Base-by-base conservation (phyloP, 2,329 filamentous ascomycete species). In the Plectosphaerella sp. region DNA sequence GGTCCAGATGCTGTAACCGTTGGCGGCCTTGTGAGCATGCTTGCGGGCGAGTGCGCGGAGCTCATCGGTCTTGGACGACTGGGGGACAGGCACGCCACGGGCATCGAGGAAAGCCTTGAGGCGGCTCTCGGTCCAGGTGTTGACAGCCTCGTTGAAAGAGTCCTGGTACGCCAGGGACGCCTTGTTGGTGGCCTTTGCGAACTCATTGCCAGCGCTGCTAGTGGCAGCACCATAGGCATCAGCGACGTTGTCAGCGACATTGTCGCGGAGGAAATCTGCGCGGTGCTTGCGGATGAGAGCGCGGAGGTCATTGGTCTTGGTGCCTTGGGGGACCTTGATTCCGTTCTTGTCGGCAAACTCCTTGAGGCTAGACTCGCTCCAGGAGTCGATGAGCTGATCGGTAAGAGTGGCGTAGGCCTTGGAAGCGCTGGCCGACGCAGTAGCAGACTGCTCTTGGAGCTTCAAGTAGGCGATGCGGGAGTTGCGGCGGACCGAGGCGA, bases 271-370 rank as follows among this genome's bases (percentile, higher is more conserved):
- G 45, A 93, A 75, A 53, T 84, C 76, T 53, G 88, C 86, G 54
- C 89, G 87, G 72, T 96, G 83, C 78, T 94, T 95, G 67, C 93
- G 91, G 57, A 93, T 87, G 56, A 97, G 82, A 50, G 93, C 91
- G 50, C 95, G 78, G 24, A 97, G 81, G 70, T 99, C 93, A 63
- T 97, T 95, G 60, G 83, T 77, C 77, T 88, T 92, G 64, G 89
- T 95, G 47, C 93, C 94, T 66, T 97, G 93, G 10, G 94, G 94
- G 48, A 97, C 90, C 12, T 65, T 68, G 65, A 99, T 88, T 53
- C 84, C 84, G 62, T 97, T 94, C 79, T 92, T 90, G 75, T 97
- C 93, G 51, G 85, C 85, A 75, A 94, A 97, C 57, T 90, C 87
- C 79, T 97, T 97, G 67, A 99, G 80, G 69, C 96, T 78, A 41